phyloP scores from a whole-genome alignment of 164 flowering plant species.

The Liriodendron chinense region DNA sequence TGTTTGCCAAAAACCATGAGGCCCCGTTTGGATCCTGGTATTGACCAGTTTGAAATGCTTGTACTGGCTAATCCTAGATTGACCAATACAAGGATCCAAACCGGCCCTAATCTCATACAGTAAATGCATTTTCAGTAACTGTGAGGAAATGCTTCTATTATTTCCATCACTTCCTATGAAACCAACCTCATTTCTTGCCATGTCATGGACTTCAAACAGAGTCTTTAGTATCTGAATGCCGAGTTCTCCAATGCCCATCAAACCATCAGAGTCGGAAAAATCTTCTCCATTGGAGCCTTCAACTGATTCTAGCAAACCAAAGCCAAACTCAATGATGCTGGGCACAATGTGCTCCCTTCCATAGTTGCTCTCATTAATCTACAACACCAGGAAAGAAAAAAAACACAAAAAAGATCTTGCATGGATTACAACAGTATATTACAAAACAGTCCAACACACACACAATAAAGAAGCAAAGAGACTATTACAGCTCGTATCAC shows the following conservation, averaged over 20 bases:
- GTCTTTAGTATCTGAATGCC: conserved; percentile 59
- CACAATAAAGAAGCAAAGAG: conserved; percentile 1
- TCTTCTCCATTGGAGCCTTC: conserved; percentile 41
- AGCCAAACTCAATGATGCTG: conserved; percentile 62
- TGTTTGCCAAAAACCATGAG: not conserved
- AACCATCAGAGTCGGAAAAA: conserved; percentile 32
- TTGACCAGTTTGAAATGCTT: not conserved
- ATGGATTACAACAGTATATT: not conserved
- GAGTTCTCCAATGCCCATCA: conserved; percentile 64
- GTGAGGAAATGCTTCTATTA: not conserved
- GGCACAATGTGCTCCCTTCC: conserved; percentile 93
- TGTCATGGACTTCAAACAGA: conserved; percentile 76
- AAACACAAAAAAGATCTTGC: not conserved
- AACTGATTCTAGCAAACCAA: conserved; percentile 58
- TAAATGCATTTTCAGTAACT: not conserved
- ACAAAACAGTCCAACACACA: not conserved
- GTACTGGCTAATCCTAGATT: not conserved
- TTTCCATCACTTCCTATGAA: not conserved
- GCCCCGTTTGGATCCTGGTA: not conserved
- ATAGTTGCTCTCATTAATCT: conserved; percentile 72
- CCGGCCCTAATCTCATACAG: not conserved
- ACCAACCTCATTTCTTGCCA: conserved; percentile 85
- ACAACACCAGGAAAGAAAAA: not conserved
- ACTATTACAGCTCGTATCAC: conserved; percentile 65
- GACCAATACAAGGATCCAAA: not conserved